A percentile compares a stretch with the other conserved stretches of the same genome.
phyloP scores from a whole-genome alignment of 1,284 basidiomycete species.

The Ustilago crameri region DNA sequence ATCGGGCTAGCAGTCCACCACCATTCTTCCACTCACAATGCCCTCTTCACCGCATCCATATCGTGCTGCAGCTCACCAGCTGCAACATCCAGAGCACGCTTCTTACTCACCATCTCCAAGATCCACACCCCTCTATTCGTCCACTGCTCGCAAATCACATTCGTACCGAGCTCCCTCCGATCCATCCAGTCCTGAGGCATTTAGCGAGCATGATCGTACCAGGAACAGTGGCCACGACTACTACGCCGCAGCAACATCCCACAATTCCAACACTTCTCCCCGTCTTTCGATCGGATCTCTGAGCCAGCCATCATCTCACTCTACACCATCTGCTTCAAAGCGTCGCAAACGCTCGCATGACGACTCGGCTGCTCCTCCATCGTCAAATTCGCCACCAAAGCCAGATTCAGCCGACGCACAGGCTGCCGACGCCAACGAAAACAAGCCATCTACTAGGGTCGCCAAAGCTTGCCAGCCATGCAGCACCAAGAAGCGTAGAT shows the following conservation, averaged over 20 bases:
- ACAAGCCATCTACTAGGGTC: constrained; percentile 37
- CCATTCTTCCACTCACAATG: constrained; percentile 7
- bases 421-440: constrained; percentile 9
- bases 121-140: constrained; percentile 31
- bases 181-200: constrained; percentile 37
- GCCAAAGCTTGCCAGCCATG: constrained; percentile 60
- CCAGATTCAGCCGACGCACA: background rate
- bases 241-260: background rate
- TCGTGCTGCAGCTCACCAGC: constrained; percentile 44
- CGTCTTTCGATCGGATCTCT: constrained; percentile 1
- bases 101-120: constrained; percentile 39
- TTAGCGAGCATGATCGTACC: constrained; percentile 15
- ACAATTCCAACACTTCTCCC: constrained; percentile 1
- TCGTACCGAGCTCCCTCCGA: constrained; percentile 24
- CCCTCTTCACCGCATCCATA: constrained; percentile 45
- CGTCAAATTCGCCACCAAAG: constrained; percentile 8
- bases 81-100: constrained; percentile 47
- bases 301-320: background rate
- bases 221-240: constrained; percentile 5
- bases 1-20: too few relatives aligned
- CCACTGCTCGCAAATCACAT: constrained; percentile 22
- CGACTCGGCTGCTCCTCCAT: background rate
- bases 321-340: constrained; percentile 10
- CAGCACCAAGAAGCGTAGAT: constrained; percentile 59
- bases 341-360: constrained; percentile 21